A percentile compares a stretch with the other conserved stretches of the same genome.
These are phyloP conservation scores for Fusarium foetens DNA, from an alignment of 2,329 filamentous ascomycete species.

Conservation along the genomic window DNA sequence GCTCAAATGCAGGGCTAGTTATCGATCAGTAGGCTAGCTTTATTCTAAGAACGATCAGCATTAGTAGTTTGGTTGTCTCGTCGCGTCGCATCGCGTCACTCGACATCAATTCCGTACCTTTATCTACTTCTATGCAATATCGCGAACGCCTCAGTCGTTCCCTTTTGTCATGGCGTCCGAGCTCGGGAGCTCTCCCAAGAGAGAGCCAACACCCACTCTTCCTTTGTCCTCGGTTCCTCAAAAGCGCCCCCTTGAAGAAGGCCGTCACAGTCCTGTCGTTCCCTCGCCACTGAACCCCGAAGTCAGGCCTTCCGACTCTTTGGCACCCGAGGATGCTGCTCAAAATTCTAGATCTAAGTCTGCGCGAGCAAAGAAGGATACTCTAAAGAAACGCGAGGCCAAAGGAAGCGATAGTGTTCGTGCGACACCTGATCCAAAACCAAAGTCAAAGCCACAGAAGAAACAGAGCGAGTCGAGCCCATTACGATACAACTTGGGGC, in stretches of 20 bases:
- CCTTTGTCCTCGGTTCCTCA: constrained; percentile 65
- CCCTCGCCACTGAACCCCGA: constrained; percentile 81
- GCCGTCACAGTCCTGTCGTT: constrained; percentile 72
- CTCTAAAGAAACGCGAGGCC: constrained; percentile 74
- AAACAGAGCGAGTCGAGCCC: constrained; percentile 60
- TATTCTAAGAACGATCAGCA: constrained; percentile 1
- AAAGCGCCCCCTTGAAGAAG: constrained; percentile 74
- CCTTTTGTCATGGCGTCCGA: constrained; percentile 50
- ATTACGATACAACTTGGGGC: constrained; percentile 71
- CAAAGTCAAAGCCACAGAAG: constrained; percentile 47
- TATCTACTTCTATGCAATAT: not conserved
- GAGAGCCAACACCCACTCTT: constrained; percentile 54
- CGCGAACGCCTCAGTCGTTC: not conserved
- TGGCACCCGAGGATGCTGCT: constrained; percentile 60
- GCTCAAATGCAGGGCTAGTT: constrained; percentile 8
- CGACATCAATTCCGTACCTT: not conserved
- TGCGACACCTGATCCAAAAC: constrained; percentile 67
- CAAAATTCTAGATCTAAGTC: constrained; percentile 52
- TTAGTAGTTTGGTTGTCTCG: not conserved
- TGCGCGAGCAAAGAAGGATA: constrained; percentile 70
- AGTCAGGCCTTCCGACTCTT: constrained; percentile 55
- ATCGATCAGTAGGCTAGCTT: constrained; percentile 7
- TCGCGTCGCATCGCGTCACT: not conserved
- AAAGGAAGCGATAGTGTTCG: constrained; percentile 65
- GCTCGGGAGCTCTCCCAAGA: constrained; percentile 51